Base-by-base conservation (phyloP, 306 rosid species). In the Trifolium fragiferum region DNA sequence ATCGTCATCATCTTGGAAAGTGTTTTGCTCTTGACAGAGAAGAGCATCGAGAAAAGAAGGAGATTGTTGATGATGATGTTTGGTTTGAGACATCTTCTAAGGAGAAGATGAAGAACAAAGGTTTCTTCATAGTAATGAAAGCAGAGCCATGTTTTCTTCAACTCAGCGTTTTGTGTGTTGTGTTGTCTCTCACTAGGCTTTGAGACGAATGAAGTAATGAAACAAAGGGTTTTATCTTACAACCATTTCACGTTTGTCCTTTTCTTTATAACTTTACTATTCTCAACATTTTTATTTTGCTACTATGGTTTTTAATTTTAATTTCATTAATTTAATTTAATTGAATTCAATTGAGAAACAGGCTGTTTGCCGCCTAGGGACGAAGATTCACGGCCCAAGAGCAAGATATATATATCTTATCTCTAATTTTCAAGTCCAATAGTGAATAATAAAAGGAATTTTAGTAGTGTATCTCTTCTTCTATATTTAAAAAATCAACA, bases 21-120 rank as follows among this genome's bases (percentile, higher is more conserved):
- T 76, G 43, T 84, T 84, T 47, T 85, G 87, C 59, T 85, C 95
- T 77, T 85, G 88, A 33, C 96, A 91, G 82, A 91, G 90, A 49
- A 90, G 89, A 32, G 90, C 72, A 7, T 89, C 93, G 14, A 89
- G 64, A 54, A 81, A 55, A 14, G 79, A 76, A 7, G 91, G 81
- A 40, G 91, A 84, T 73, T 78, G 82, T 4, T 16, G 71, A 3
- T 2, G 79, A 21, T 85, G 80, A 37, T 37, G 40, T 37, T 37
- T 37, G 14, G 20, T 78, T 40, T 88, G 86, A 77, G 90, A 84
- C 97, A 88, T 94, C 81, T 85, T 86, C 82, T 82, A 20, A 70
- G 16, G 62, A 71, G 93, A 90, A 86, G 88, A 84, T 79, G 87
- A 70, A 30, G 60, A 66, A 44, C 41, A 70, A 62, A 67, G 2